phyloP scores from a whole-genome alignment of 257 asterid genomes.

The Ilex asprella region DNA sequence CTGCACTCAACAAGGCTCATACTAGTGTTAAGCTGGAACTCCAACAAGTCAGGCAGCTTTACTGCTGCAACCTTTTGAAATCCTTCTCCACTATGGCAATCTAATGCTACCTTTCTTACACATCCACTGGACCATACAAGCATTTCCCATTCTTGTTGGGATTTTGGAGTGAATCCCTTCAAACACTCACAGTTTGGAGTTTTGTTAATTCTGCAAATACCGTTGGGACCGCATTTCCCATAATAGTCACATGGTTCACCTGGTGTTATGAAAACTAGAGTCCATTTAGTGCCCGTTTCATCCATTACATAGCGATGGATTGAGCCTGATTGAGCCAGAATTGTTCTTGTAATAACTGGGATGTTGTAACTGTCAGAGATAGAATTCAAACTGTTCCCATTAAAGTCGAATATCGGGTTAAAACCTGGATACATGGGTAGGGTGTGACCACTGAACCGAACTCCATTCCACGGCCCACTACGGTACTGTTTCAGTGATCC shows the following conservation, averaged over 20 bases:
- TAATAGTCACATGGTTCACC: not conserved
- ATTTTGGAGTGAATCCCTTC: not conserved
- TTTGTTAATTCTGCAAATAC: no score
- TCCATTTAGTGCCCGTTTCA: not conserved
- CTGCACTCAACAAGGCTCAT: constrained; percentile 21
- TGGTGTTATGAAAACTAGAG: not conserved
- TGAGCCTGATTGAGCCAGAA: not conserved
- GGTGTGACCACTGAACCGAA: not conserved
- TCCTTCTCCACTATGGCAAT: not conserved
- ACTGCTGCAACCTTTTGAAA: not conserved
- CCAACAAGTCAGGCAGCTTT: constrained; percentile 2
- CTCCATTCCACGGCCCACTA: not conserved
- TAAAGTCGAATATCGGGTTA: not conserved
- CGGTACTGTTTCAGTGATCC: not conserved
- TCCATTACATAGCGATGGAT: not conserved
- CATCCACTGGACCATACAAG: not conserved
- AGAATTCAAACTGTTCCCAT: not conserved
- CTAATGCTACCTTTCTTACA: not conserved
- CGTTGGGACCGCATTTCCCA: not conserved
- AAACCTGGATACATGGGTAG: not conserved
- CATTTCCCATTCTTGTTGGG: not conserved
- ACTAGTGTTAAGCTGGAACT: constrained; percentile 4
- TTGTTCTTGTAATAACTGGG: not conserved
- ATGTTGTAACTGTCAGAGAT: not conserved
- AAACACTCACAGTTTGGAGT: not conserved